Base-by-base conservation (phyloP, 1,139 yeast genomes). In the Zygotorulaspora mrakii region DNA sequence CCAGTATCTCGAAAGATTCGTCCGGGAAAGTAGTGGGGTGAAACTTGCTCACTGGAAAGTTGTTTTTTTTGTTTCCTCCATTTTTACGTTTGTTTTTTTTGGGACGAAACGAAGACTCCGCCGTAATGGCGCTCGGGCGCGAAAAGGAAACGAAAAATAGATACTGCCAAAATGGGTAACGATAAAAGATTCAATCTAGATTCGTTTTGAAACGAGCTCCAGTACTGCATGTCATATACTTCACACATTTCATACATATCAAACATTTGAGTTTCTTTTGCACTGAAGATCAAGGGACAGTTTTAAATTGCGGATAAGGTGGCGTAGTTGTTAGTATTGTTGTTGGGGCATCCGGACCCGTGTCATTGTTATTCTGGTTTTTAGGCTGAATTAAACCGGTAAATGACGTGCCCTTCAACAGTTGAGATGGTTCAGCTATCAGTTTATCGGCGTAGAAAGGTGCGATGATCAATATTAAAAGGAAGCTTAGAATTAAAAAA, bases 311-410 rank as follows among this genome's bases (percentile, higher is more conserved):
- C 11, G 54, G 54, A 35, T 49, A 37, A 17, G 56, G 52, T 11
- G 61, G 61, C 14, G 60, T 54, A 10, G 57, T 50, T 23, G 53
- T 54, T 24, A 54, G 33, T 13, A 58, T 51, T 2, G 56, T 52
- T 3, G 54, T 35, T 5, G 64, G 62, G 4, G 62, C 62, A 43
- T 63, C 59, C 0, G 64, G 63, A 0, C 84, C 86, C 0, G 85
- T 79, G 52, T 79, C 85, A 53, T 79, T 78, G 46, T 78, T 76
- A 33, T 70, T 65, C 53, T 78, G 84, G 25, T 60, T 52, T 22
- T 63, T 68, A 0, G 86, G 86, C 52, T 80, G 86, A 2, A 79
- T 57, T 13, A 79, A 51, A 2, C 72, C 74, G 10, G 52, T 48
- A 1, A 61, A 20, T 1, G 54, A 40, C 1, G 59, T 52, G 3